Conservation (phyloP, 176 grass and related monocot genomes). For the Poa annua region DNA sequence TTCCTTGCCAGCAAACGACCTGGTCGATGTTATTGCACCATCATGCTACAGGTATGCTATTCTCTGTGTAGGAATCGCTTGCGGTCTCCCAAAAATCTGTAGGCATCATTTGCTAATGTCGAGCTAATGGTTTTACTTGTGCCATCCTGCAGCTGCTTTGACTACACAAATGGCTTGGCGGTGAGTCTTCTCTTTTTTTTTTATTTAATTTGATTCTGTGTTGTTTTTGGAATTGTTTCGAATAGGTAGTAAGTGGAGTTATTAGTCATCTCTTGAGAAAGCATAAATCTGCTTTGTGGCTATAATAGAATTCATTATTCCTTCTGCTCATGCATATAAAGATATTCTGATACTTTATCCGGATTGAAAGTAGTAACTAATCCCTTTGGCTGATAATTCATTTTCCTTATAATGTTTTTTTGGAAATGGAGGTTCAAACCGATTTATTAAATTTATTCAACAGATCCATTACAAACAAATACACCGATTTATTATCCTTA, state of each 20-base stretch:
- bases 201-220: constrained; percentile 29
- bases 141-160: constrained; percentile 84
- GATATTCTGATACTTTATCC: not conserved
- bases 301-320: not conserved
- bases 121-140: constrained; percentile 35
- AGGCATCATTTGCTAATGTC: not conserved
- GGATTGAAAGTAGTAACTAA: not conserved
- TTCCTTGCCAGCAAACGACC: constrained; percentile 90
- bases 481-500: not conserved
- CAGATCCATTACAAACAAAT: too few relatives aligned
- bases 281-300: not conserved
- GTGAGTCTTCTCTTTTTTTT: constrained; percentile 53
- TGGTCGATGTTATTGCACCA: constrained; percentile 97
- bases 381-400: not conserved
- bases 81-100: not conserved
- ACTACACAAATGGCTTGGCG: constrained; percentile 97
- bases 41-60: constrained; percentile 87
- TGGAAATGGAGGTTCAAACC: too few relatives aligned
- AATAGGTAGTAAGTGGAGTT: not conserved
- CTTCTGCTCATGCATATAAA: not conserved
- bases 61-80: not conserved
- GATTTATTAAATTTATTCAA: too few relatives aligned
- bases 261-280: not conserved
- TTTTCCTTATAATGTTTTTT: not conserved
- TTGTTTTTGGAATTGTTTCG: not conserved